Base-by-base conservation (phyloP, 768 basidiomycete genomes). In the Serpula lacrymans region DNA sequence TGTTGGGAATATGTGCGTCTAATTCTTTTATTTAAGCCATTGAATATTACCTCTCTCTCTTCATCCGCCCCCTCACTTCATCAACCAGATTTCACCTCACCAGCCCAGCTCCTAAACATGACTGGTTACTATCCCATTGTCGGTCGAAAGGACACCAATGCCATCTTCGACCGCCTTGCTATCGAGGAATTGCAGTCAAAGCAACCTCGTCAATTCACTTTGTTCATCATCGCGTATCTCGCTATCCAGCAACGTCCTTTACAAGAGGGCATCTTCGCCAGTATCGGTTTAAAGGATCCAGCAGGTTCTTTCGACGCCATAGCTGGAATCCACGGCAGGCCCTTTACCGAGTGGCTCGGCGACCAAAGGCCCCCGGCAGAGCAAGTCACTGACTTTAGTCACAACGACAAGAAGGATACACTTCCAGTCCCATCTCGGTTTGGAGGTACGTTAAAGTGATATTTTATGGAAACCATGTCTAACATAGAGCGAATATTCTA, bases 181-280 rank as follows among this genome's bases (percentile, higher is more conserved):
- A 39, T 60, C 36, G 34, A 60, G 32, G 47, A 51, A 20, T 34
- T 60, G 36, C 12, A 37, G 31, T 37, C 14, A 3, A 34, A 47
- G 4, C 46, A 52, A n/a, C 52, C 55, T 3, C 42, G 53, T 40
- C 57, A 58, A 21, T 58, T 60, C 41, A 33, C 59, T 5, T 53
- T 58, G 22, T 58, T 58, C 17, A 18, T 58, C 41, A 47, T 58
- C 13, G 45, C 54, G 23, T 60, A 41, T 37, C 45, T 39, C 12
- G 38, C 41, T 3, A 22, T 50, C 12, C 49, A 50, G 28, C 21
- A 30, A 16, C 11, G 23, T 9, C 24, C 30, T 4, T 30, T 12
- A n/a, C 1, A 28, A n/a, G 23, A 25, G 29, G 24, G 50, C 12
- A n/a, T n/a, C n/a, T n/a, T n/a, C n/a, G n/a, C n/a, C n/a, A n/a